These are phyloP conservation scores for Exophiala dermatitidis DNA, from an alignment of 2,329 filamentous ascomycete genomes.

Conservation along the genomic window DNA sequence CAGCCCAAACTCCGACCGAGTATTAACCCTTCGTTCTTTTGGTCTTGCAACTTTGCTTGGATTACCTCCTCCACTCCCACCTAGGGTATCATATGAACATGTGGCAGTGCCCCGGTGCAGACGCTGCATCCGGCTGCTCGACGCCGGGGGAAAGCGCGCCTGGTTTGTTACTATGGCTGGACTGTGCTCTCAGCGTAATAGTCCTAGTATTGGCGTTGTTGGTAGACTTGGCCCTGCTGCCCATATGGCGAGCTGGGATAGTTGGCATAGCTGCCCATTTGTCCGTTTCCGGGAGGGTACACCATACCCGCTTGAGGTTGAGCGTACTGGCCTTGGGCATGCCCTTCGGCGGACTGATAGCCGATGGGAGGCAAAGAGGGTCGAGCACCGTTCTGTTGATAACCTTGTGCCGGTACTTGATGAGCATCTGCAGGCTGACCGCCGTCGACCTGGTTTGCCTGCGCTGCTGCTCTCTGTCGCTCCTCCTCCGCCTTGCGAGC, in stretches of 20 bases:
- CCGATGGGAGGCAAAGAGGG: slow-evolving; percentile 69
- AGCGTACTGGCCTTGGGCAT: slow-evolving; percentile 57
- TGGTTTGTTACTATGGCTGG: background rate
- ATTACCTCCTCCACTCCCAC: slow-evolving; percentile 28
- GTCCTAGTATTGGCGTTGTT: slow-evolving; percentile 42
- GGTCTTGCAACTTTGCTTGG: slow-evolving; percentile 7
- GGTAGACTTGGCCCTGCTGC: slow-evolving; percentile 45
- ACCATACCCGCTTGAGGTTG: slow-evolving; percentile 41
- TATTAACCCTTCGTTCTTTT: slow-evolving; percentile 14
- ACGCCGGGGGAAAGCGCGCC: slow-evolving; percentile 2
- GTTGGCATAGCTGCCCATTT: slow-evolving; percentile 41
- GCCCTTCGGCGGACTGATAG: slow-evolving; percentile 55
- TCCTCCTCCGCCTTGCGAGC: slow-evolving; percentile 86
- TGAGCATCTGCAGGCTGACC: slow-evolving; percentile 40
- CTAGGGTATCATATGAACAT: slow-evolving; percentile 26
- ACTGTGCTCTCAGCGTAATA: background rate
- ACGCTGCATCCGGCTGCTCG: slow-evolving; percentile 4
- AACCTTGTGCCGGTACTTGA: slow-evolving; percentile 34
- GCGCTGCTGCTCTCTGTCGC: slow-evolving; percentile 54
- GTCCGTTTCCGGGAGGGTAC: slow-evolving; percentile 41
- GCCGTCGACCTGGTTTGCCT: slow-evolving; percentile 47
- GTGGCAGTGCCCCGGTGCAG: slow-evolving; percentile 21
- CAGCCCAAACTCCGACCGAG: slow-evolving; percentile 16
- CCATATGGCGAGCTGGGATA: slow-evolving; percentile 47
- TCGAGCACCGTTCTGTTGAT: slow-evolving; percentile 45